Evolutionary conservation across 2,329 filamentous ascomycete species (phyloP), one percentile per base, ranked within the genome.

Genomic region (Penicillium nordicum): DNA sequence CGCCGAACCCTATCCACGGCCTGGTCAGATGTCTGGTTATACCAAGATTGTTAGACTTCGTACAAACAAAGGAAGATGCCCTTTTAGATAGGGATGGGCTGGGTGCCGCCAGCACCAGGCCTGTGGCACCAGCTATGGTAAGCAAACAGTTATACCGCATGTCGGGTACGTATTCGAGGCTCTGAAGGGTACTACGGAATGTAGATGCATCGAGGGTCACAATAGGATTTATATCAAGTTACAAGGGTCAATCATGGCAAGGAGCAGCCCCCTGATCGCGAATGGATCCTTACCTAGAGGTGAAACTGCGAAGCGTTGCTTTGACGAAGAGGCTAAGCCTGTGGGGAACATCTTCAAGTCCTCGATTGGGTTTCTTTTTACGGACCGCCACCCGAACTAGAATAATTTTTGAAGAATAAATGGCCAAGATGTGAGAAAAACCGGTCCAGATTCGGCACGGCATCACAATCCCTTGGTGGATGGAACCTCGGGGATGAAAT

Each of bases 1-100:
- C 51, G 46, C 61, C 61, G 32, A 63, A 49, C 61, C 67, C 69
- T 52, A 60, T 68, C 18, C 63, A 67, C 59, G 59, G 23, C 54
- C 47, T 16, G 4, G 27, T 55, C 21, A 51, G 52, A 42, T 27
- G 14, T 36, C 1, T 16, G 29, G 12, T 18, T 40, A 2, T 8
- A 23, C 9, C 14, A 8, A 4, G 7, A 30, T 23, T 7, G 18
- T 30, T 1, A 6, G 1, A 14, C 2, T 11, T 32, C 53, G 6
- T 38, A 55, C 53, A 55, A 11, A 52, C 18, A 16, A 55, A 55
- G 4, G 53, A 51, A 40, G 47, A 36, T 27, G 16, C 29, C 5
- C 41, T 37, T 51, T 41, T 55, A 3, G 41, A 40, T 18, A 52
- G 4, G 2, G 53, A 46, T n/a, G 43, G 46, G 5, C 53, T 34